Percentiles rank a stretch among this genome's conserved stretches.
phyloP scores from a whole-genome alignment of 1,284 basidiomycete species.

The Porphyrellus sp. region DNA sequence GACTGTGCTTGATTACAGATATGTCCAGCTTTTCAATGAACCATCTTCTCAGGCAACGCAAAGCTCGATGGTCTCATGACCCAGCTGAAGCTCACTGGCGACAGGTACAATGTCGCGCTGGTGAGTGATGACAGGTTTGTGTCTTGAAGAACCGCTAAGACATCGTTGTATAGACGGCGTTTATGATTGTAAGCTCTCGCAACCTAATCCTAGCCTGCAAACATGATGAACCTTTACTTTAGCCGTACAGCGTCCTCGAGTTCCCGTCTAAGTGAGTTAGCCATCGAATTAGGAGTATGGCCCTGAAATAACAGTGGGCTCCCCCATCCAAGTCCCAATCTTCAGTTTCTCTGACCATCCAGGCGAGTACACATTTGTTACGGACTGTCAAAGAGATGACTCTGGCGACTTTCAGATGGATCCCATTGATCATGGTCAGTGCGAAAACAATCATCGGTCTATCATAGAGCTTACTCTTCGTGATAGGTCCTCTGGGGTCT shows the following conservation, averaged over 20 bases:
- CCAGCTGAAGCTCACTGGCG: conserved; percentile 2
- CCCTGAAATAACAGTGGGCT: not conserved
- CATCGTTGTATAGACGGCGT: not conserved
- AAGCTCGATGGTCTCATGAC: conserved; percentile 7
- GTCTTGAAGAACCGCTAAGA: not conserved
- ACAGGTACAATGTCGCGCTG: conserved; percentile 5
- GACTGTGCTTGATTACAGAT: not conserved
- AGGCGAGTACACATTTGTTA: not conserved
- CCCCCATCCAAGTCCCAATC: not conserved
- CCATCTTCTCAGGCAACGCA: conserved; percentile 1
- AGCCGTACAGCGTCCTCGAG: conserved; percentile 2
- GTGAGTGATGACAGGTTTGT: not conserved
- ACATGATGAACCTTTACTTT: not conserved
- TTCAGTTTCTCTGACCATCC: not conserved
- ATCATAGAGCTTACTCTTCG: not conserved
- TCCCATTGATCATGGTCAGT: conserved; percentile 9
- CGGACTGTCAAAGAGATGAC: not conserved
- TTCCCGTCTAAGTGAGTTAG: conserved; percentile 3
- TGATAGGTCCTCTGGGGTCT: conserved; percentile 2
- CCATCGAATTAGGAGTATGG: too few relatives aligned
- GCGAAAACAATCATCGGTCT: not conserved
- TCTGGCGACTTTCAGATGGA: not conserved
- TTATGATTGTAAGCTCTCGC: conserved; percentile 1
- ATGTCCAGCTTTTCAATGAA: not conserved
- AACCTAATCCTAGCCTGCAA: not conserved